Evolutionary conservation across 176 grass and related monocot genomes (phyloP).

Genomic region (Aechmea fasciata): DNA sequence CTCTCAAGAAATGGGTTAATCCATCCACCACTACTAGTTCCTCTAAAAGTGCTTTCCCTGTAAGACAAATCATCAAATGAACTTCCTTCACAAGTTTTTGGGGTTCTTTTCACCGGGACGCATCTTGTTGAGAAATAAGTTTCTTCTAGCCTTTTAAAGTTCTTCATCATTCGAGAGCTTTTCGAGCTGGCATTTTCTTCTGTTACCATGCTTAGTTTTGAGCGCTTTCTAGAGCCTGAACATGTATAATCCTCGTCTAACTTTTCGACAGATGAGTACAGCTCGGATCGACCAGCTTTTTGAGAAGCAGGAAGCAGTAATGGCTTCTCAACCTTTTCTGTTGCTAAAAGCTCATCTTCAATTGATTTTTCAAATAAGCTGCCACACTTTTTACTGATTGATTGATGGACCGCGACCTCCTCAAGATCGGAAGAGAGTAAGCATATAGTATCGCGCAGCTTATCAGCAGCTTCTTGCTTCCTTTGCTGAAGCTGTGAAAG

Average conservation of each 20-base stretch:
- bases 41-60: slow-evolving; percentile 34
- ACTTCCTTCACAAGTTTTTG: slow-evolving; percentile 40
- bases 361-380: slow-evolving; percentile 35
- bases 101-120: slow-evolving; percentile 36
- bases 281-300: too few relatives aligned
- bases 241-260: too few relatives aligned
- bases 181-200: slow-evolving; percentile 64
- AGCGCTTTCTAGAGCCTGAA: slow-evolving; percentile 11
- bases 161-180: slow-evolving; percentile 86
- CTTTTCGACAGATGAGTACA: too few relatives aligned
- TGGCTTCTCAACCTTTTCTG: slow-evolving; percentile 5
- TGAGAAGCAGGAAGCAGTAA: background rate
- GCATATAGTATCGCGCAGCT: slow-evolving; percentile 54
- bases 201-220: slow-evolving; percentile 27
- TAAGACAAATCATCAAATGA: slow-evolving; percentile 60
- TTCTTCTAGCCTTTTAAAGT: slow-evolving; percentile 90
- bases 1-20: slow-evolving; percentile 85
- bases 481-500: slow-evolving; percentile 70
- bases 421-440: slow-evolving; percentile 85
- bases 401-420: slow-evolving; percentile 52
- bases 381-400: slow-evolving; percentile 28
- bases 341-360: slow-evolving; percentile 43
- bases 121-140: slow-evolving; percentile 80
- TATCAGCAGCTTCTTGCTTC: slow-evolving; percentile 65
- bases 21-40: slow-evolving; percentile 49